Evolutionary conservation across 2,329 filamentous ascomycete species (phyloP).

Genomic region (Claviceps paspali): DNA sequence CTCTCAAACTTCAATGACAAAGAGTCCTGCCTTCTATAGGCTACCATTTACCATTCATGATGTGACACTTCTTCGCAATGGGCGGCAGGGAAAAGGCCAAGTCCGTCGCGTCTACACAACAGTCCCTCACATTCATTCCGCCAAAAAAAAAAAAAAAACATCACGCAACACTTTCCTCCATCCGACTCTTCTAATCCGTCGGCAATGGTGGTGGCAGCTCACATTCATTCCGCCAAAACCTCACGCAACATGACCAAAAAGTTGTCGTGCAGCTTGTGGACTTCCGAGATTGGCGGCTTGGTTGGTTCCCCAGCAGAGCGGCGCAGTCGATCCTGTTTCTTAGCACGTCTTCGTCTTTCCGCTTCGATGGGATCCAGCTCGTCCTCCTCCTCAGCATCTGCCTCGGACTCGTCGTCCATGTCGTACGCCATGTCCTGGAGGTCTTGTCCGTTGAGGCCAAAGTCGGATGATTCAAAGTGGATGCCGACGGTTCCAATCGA

Average conservation of each 20-base stretch:
- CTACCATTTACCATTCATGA: too few species aligned
- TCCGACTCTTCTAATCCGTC: too few species aligned
- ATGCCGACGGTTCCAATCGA: conserved; percentile 37
- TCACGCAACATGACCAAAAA: conserved; percentile 71
- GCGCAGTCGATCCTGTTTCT: conserved; percentile 65
- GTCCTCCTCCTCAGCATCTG: conserved; percentile 61
- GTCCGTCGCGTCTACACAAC: too few species aligned
- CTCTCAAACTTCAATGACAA: too few species aligned
- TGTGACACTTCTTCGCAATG: too few species aligned
- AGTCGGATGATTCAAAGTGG: conserved; percentile 66
- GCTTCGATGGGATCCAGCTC: conserved; percentile 76
- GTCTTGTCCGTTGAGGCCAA: conserved; percentile 77
- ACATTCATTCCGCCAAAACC: conserved; percentile 56
- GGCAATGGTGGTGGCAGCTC: too few species aligned
- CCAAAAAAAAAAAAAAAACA: too few species aligned
- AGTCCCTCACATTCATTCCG: too few species aligned
- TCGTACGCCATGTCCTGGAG: conserved; percentile 74
- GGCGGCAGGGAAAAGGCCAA: too few species aligned
- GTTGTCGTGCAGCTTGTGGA: conserved; percentile 63
- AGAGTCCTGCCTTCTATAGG: too few species aligned
- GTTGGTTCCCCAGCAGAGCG: conserved; percentile 68
- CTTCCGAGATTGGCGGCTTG: conserved; percentile 66
- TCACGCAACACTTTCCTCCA: too few species aligned
- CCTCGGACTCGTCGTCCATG: conserved; percentile 49
- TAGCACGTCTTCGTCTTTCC: conserved; percentile 63